A percentile compares a stretch with the other conserved stretches of the same genome.
Evolutionary conservation across 306 rosid species (phyloP).

Genomic region (Rubus idaeus): DNA sequence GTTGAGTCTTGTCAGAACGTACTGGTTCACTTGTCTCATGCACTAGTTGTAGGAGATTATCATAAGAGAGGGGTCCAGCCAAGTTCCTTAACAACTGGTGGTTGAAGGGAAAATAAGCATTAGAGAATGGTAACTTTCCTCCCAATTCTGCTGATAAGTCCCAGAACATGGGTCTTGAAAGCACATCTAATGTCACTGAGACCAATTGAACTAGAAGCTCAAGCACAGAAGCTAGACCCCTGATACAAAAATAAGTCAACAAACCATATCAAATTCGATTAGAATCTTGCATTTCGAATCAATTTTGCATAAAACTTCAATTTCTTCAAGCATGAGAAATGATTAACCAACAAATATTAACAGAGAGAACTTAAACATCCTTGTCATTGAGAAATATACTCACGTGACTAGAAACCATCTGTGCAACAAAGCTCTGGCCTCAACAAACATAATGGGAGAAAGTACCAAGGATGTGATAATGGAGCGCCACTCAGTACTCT

Average conservation of each 20-base stretch:
- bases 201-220: constrained; percentile 30
- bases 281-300: neutral
- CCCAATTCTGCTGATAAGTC: constrained; percentile 33
- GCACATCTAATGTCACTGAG: constrained; percentile 28
- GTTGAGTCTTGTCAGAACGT: constrained; percentile 10
- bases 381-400: constrained; percentile 24
- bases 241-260: constrained; percentile 16
- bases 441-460: constrained; percentile 43
- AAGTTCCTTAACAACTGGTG: constrained; percentile 31
- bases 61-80: constrained; percentile 33
- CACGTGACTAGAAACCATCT: constrained; percentile 45
- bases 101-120: constrained; percentile 39
- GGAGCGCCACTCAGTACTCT: constrained; percentile 32
- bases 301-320: neutral
- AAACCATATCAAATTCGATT: neutral
- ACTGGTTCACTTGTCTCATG: neutral
- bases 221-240: constrained; percentile 39
- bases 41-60: constrained; percentile 20
- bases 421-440: constrained; percentile 42
- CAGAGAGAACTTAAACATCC: neutral
- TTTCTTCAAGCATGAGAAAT: neutral
- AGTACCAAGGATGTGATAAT: constrained; percentile 30
- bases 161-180: constrained; percentile 38
- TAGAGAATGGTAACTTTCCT: constrained; percentile 35
- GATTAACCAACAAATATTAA: neutral